These are phyloP conservation scores for Acanthamoeba castellanii DNA, from an alignment of 208 protist species.

Conservation along the genomic window DNA sequence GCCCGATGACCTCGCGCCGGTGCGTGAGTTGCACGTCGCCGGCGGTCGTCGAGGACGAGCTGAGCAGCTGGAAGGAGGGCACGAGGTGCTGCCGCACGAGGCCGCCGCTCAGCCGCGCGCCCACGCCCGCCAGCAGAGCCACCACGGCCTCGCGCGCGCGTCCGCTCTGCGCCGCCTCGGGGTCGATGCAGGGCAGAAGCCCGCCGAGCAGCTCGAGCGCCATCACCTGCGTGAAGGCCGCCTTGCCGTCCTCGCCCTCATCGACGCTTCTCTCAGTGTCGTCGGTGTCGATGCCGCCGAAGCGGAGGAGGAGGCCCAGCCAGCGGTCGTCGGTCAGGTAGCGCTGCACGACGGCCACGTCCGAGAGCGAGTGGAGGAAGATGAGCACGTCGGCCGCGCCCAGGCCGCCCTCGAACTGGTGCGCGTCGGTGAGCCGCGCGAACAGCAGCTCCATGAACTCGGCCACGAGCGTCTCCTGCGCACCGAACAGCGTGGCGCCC, in stretches of 20 bases:
- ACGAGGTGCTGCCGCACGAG: too few relatives aligned
- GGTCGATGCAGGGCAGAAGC: background rate
- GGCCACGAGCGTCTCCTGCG: background rate
- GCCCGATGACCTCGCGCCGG: too few relatives aligned
- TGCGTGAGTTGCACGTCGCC: too few relatives aligned
- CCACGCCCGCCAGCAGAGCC: too few relatives aligned
- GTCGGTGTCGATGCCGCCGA: background rate
- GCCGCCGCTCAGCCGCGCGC: too few relatives aligned
- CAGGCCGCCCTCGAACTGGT: background rate
- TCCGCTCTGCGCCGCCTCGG: too few relatives aligned
- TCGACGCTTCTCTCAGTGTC: too few relatives aligned
- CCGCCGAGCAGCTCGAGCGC: background rate
- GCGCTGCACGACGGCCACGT: background rate
- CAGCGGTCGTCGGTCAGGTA: background rate
- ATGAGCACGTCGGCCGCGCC: background rate
- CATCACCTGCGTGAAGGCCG: background rate
- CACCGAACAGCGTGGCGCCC: background rate
- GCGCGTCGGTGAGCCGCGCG: background rate
- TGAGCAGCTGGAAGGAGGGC: too few relatives aligned
- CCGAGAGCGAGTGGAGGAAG: constrained; percentile 2
- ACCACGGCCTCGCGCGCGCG: too few relatives aligned
- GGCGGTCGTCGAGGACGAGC: too few relatives aligned
- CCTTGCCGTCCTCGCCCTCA: too few relatives aligned
- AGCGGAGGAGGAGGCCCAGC: background rate
- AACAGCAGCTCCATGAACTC: constrained; percentile 13